These are phyloP conservation scores for Aspergillus intermedius DNA, from an alignment of 2,329 filamentous ascomycete species.

Conservation along the genomic window DNA sequence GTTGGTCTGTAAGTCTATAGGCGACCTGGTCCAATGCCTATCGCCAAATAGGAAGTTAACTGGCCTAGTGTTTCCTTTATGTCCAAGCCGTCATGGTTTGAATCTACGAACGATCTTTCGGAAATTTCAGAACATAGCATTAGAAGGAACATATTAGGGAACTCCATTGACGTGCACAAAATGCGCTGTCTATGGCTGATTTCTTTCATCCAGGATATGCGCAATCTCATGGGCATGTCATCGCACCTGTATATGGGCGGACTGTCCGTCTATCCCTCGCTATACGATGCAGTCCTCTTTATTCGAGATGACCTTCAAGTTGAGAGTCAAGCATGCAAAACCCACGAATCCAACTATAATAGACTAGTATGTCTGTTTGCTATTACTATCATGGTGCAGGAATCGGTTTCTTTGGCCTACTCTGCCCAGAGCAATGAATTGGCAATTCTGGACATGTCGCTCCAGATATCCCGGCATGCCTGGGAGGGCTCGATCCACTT, in stretches of 20 bases:
- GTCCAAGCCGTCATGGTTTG: constrained; percentile 24
- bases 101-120: constrained; percentile 17
- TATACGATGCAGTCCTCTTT: constrained; percentile 8
- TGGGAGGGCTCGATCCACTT: constrained; percentile 9
- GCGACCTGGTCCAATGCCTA: not conserved
- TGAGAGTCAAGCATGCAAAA: not conserved
- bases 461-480: constrained; percentile 2
- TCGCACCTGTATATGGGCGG: constrained; percentile 7
- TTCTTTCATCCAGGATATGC: constrained; percentile 25
- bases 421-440: constrained; percentile 1
- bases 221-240: constrained; percentile 18
- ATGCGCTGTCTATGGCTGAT: constrained; percentile 24
- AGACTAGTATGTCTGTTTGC: constrained; percentile 12
- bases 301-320: not conserved
- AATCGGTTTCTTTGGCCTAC: constrained; percentile 8
- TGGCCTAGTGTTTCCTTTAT: constrained; percentile 19
- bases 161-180: constrained; percentile 16
- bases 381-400: constrained; percentile 15
- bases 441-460: constrained; percentile 4
- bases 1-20: constrained; percentile 22
- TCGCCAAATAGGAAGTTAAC: not conserved
- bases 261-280: constrained; percentile 8
- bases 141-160: not conserved
- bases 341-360: constrained; percentile 4
- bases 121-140: constrained; percentile 5